Evolutionary conservation across 2,329 filamentous ascomycete genomes (phyloP), one percentile per base, ranked within the genome.

Genomic region (Cladophialophora yegresii): DNA sequence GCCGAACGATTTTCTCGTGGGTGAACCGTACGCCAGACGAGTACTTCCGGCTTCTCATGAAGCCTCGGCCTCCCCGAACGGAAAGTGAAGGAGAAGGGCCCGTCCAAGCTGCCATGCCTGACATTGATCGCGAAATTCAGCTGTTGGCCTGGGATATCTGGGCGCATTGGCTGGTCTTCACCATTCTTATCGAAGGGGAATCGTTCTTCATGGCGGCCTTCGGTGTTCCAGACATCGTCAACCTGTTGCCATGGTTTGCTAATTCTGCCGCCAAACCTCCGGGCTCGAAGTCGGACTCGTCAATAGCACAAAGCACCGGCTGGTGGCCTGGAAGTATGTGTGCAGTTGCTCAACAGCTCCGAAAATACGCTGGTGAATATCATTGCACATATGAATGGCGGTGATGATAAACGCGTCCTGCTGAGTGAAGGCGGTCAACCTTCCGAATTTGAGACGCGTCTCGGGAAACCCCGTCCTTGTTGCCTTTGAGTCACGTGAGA

Each of bases 91-190:
- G 10, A n/a, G 28, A 23, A 16, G 16, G 13, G 10, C 4, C 1
- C 10, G 51, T 13, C 10, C 51, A 54, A n/a, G n/a, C n/a, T 16
- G 54, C 13, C 10, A 4, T n/a, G 43, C 30, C 36, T 12, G 30
- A 54, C 7, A 8, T 61, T 13, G 57, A 56, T 22, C 58, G 50
- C 49, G 57, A 53, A 23, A 64, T 64, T 13, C 57, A 64, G 20
- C 30, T 54, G n/a, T 49, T 64, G 47, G 62, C 62, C 12, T 64
- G 62, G 62, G 62, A 64, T 16, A 56, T 64, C 23, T 64, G 54
- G 43, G 62, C 57, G 22, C 62, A 64, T 26, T 64, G 62, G 62
- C 58, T 64, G 12, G 62, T 61, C 33, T 55, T 56, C n/a, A 49
- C 58, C 20, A 61, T 64, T 40, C 51, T 64, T 23, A 54, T 64